Conservation (phyloP, 768 basidiomycete species). For the Crucibulum laeve region DNA sequence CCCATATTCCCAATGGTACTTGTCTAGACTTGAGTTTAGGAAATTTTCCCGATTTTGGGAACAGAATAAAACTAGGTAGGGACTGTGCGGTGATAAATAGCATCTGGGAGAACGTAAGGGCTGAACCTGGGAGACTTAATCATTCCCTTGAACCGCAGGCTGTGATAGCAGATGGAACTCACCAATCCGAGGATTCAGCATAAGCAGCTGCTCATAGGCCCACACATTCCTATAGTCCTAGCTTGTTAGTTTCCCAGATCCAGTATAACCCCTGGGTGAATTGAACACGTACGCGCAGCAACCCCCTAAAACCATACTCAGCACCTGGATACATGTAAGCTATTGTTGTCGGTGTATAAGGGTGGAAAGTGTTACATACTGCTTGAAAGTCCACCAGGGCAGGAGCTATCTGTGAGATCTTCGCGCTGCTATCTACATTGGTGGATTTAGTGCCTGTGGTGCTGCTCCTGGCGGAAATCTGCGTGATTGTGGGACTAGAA, state of each 20-base stretch:
- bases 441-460: neutral
- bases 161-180: constrained; percentile 8
- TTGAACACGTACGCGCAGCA: constrained; percentile 68
- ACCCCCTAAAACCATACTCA: constrained; percentile 72
- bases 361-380: constrained; percentile 13
- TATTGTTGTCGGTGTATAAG: neutral
- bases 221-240: constrained; percentile 58
- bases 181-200: constrained; percentile 68
- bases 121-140: constrained; percentile 47
- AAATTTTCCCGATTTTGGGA: constrained; percentile 23
- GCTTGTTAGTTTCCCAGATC: neutral
- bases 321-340: constrained; percentile 21
- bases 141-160: constrained; percentile 3
- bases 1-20: constrained; percentile 68
- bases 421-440: neutral
- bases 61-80: constrained; percentile 57
- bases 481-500: neutral
- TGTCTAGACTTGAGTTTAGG: constrained; percentile 61
- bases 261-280: too few species aligned
- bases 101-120: constrained; percentile 84
- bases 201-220: constrained; percentile 71
- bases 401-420: constrained; percentile 19
- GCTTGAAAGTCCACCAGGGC: constrained; percentile 33
- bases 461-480: neutral
- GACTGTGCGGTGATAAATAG: constrained; percentile 68